Conservation (phyloP, 352 stramenopile species). For the Phytophthora pistaciae region DNA sequence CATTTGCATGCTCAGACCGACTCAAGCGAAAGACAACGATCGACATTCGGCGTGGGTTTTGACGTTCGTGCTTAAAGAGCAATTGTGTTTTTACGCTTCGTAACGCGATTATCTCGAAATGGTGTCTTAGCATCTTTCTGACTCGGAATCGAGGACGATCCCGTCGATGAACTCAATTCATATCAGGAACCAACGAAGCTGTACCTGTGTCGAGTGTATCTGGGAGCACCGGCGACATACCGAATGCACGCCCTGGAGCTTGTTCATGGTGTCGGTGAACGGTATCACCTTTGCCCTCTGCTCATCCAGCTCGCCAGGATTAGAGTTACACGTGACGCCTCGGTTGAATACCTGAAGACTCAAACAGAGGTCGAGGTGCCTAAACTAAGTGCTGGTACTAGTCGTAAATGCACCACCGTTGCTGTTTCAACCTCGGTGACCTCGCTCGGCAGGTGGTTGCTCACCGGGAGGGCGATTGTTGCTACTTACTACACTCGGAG, state of each 20-base stretch:
- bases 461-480: slow-evolving; percentile 1
- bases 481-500: slow-evolving; percentile 33
- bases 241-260: not conserved
- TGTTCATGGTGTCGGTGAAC: slow-evolving; percentile 13
- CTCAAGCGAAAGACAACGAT: slow-evolving; percentile 53
- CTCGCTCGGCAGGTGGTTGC: slow-evolving; percentile 1
- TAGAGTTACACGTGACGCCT: slow-evolving; percentile 29
- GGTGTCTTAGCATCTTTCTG: not conserved
- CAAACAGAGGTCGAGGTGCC: not conserved
- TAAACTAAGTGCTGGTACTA: not conserved
- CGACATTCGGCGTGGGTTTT: slow-evolving; percentile 56
- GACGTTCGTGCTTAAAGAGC: slow-evolving; percentile 4
- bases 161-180: slow-evolving; percentile 9
- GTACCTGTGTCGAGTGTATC: too few relatives aligned
- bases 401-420: too few relatives aligned
- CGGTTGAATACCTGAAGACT: slow-evolving; percentile 20
- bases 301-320: slow-evolving; percentile 2
- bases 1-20: slow-evolving; percentile 26
- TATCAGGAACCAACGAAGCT: slow-evolving; percentile 6
- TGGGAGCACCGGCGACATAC: too few relatives aligned
- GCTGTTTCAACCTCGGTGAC: not conserved
- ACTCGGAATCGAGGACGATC: not conserved
- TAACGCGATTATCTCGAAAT: too few relatives aligned
- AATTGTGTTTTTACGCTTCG: too few relatives aligned
- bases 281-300: slow-evolving; percentile 8